Percentiles rank a stretch among this genome's conserved stretches.
These are phyloP conservation scores for Trichophyton equinum DNA, from an alignment of 2,329 filamentous ascomycete species.

Conservation along the genomic window DNA sequence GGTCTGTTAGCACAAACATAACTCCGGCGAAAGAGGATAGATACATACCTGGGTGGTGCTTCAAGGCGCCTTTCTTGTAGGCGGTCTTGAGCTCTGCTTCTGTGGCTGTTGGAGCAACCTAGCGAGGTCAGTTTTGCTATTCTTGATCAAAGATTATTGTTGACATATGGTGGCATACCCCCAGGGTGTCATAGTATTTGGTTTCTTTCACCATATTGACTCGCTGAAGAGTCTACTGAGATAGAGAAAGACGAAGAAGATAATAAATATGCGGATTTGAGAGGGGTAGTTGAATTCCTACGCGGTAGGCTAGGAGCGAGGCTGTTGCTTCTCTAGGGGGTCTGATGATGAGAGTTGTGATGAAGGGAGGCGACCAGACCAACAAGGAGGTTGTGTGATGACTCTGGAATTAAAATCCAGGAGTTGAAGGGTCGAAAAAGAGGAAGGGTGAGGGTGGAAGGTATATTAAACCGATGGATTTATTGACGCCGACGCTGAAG, in stretches of 20 bases:
- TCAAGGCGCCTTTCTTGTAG: constrained; percentile 85
- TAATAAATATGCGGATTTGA: constrained; percentile 1
- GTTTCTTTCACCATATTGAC: constrained; percentile 41
- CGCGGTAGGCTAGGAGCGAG: neutral
- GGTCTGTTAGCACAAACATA: constrained; percentile 3
- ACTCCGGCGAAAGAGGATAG: neutral
- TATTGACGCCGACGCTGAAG: neutral
- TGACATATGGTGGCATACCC: constrained; percentile 25
- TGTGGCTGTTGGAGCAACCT: constrained; percentile 68
- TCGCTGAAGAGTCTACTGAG: constrained; percentile 13
- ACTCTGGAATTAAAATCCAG: neutral
- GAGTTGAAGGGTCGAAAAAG: neutral
- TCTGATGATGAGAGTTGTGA: neutral
- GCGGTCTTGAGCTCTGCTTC: constrained; percentile 86
- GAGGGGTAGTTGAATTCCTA: neutral
- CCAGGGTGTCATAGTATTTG: constrained; percentile 37
- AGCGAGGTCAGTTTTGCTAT: constrained; percentile 7
- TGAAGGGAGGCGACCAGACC: neutral
- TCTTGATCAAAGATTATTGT: neutral
- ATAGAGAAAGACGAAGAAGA: constrained; percentile 11
- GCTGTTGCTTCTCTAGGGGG: neutral
- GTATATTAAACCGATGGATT: neutral
- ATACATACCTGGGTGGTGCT: constrained; percentile 75
- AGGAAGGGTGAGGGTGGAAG: constrained; percentile 6
- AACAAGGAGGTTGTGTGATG: neutral